Conservation (phyloP, 2,329 filamentous ascomycete genomes). For the Chrysoporthe puriensis region DNA sequence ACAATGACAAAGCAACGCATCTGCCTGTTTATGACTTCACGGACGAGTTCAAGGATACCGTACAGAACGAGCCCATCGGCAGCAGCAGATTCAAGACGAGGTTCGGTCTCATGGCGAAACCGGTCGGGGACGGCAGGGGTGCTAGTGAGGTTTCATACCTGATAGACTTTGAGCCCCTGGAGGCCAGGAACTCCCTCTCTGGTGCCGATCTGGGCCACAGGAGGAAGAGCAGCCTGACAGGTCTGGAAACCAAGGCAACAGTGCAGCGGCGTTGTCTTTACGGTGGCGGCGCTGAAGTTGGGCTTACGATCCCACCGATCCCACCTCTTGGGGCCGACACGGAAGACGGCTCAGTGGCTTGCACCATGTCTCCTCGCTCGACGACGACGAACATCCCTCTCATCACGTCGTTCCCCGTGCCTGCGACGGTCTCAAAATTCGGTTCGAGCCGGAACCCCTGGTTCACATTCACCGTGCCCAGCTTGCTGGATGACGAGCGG, state of each 20-base stretch:
- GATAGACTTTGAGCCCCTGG: slow-evolving; percentile 25
- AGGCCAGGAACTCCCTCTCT: slow-evolving; percentile 16
- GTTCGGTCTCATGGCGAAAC: slow-evolving; percentile 27
- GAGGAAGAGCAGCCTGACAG: slow-evolving; percentile 4
- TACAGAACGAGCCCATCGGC: slow-evolving; percentile 26
- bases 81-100: slow-evolving; percentile 27
- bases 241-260: slow-evolving; percentile 10
- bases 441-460: slow-evolving; percentile 26
- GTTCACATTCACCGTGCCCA: slow-evolving; percentile 29
- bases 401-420: slow-evolving; percentile 15
- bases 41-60: slow-evolving; percentile 15
- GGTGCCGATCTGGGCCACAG: not conserved
- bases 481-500: slow-evolving; percentile 16
- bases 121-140: slow-evolving; percentile 25
- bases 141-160: slow-evolving; percentile 24
- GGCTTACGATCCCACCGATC: slow-evolving; percentile 20
- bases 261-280: slow-evolving; percentile 22
- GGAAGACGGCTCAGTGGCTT: slow-evolving; percentile 20
- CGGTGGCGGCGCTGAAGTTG: slow-evolving; percentile 21
- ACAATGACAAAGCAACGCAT: slow-evolving; percentile 24
- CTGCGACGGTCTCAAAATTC: slow-evolving; percentile 16
- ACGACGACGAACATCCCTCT: slow-evolving; percentile 11
- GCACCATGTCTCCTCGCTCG: slow-evolving; percentile 17
- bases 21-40: slow-evolving; percentile 29
- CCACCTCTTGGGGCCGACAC: not conserved